phyloP scores from a whole-genome alignment of 2,329 filamentous ascomycete genomes.

The Colletotrichum shisoi region DNA sequence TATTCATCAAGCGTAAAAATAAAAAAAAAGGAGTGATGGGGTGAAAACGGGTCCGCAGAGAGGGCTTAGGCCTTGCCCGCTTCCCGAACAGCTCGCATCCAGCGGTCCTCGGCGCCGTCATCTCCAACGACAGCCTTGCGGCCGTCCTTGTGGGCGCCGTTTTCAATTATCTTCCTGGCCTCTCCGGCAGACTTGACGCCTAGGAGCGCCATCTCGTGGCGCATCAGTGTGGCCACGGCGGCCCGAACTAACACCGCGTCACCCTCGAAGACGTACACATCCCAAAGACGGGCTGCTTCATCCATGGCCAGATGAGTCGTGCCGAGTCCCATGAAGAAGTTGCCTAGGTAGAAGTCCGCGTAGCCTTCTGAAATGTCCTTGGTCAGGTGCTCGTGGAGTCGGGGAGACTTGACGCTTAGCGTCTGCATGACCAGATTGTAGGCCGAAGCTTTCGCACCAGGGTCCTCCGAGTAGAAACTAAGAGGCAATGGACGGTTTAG shows the following conservation, averaged over 20 bases:
- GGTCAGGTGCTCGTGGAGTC: constrained; percentile 70
- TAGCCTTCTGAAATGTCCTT: constrained; percentile 56
- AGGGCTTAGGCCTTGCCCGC: constrained; percentile 49
- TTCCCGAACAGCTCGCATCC: constrained; percentile 53
- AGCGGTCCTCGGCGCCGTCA: constrained; percentile 59
- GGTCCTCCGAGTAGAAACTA: constrained; percentile 76
- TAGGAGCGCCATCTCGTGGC: constrained; percentile 61
- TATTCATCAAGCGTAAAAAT: constrained; percentile 37
- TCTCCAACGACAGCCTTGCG: constrained; percentile 37
- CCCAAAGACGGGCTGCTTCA: constrained; percentile 77
- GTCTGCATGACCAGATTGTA: constrained; percentile 75
- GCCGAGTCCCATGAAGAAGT: constrained; percentile 71
- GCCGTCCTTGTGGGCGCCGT: constrained; percentile 40
- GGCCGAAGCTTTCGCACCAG: constrained; percentile 71
- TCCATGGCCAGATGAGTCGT: constrained; percentile 71
- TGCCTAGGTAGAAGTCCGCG: constrained; percentile 63
- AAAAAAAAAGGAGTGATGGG: constrained; percentile 2
- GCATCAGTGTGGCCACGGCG: constrained; percentile 71
- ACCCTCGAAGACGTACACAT: constrained; percentile 83
- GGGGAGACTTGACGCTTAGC: constrained; percentile 69
- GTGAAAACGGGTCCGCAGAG: background rate
- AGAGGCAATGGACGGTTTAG: constrained; percentile 78
- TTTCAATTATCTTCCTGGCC: constrained; percentile 52
- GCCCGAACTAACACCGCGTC: constrained; percentile 75
- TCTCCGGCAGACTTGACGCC: constrained; percentile 56